Base-by-base conservation (phyloP, 2,329 filamentous ascomycete species). In the Anisogramma anomala region DNA sequence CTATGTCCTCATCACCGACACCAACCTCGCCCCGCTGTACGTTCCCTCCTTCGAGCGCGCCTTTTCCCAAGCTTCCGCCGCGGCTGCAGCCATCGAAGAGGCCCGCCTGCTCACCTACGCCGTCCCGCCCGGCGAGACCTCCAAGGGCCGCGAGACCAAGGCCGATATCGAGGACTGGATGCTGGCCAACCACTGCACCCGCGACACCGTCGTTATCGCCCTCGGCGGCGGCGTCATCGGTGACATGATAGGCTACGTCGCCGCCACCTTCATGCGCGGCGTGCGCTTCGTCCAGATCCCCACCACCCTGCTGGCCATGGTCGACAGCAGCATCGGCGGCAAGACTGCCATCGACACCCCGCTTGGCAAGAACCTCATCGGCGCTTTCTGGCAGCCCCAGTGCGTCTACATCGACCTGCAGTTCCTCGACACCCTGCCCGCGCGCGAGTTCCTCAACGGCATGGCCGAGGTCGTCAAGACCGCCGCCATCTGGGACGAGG, bases 401-500 rank as follows among this genome's bases (percentile, higher is more conserved):
- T 79, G 86, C 48, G 88, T 96, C 50, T 98, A 94, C 63, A 88
- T 98, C 53, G 91, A 98, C 60, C 69, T 96, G 47, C 74, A 79
- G 42, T 96, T 98, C 57, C 70, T 98, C 41, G 85, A 94, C 58
- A 94, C 87, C 1, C 69, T 98, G 15, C 88, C 89, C 1, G 79
- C 82, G 49, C 74, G 91, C 50, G 89, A 98, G 63, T 89, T 98
- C 56, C 87, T 95, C 63, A 98, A 98, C 59, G 91, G 91, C 47
- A 95, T 98, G 89, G 91, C 89, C 19, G 91, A 98, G 66, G 89
- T 98, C 22, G 74, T 95, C 59, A 95, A 95, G 74, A 98, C 91
- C 3, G 91, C 91, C 3, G 91, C 91, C 40, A 96, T 98, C 53
- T 95, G 89, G 77, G 78, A 94, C 54, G 86, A 93, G 61, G 64